Base-by-base conservation (phyloP, 2,329 filamentous ascomycete species). In the Xylaria multiplex region DNA sequence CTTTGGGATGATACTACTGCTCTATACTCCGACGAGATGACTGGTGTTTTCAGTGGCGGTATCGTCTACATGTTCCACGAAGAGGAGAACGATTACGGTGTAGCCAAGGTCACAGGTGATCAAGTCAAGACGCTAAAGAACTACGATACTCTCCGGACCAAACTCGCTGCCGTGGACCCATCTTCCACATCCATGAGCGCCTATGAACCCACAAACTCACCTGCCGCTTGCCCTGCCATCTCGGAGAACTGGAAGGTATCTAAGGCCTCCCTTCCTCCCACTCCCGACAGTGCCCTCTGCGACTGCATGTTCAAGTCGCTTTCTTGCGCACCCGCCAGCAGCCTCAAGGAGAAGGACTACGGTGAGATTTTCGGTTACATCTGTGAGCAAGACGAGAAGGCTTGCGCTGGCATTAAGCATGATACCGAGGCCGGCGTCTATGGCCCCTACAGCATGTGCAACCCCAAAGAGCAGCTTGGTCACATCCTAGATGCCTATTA, bases 21-120 rank as follows among this genome's bases (percentile, higher is more conserved):
- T 64, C 84, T 94, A 22, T 93, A 88, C 78, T 88, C 90, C 58
- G 69, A 79, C 54, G 72, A 92, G 74, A 94, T 94, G 91, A 88
- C 85, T 49, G 76, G 78, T 49, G 89, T 93, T 72, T 92, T 90
- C 88, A 93, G 90, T 70, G 91, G 91, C 76, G 91, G 91, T 78
- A 93, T 94, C 70, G 90, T 93, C 73, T 94, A 93, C 84, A 93
- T 93, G 91, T 94, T 92, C 82, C 91, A 91, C 81, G 85, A 93
- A 79, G 91, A 93, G 77, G 70, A 72, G 59, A 93, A 93, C 80
- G 80, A 93, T 75, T 94, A 89, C 76, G 91, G 88, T 80, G 83
- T 92, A 59, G 85, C 88, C 58, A 77, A 81, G 27, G 78, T 90
- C 65, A 84, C 84, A 70, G 81, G 82, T 71, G 79, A 80, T 43